Evolutionary conservation across 768 basidiomycete species (phyloP), one percentile per base, ranked within the genome.

Genomic region (Kwoniella dendrophila): DNA sequence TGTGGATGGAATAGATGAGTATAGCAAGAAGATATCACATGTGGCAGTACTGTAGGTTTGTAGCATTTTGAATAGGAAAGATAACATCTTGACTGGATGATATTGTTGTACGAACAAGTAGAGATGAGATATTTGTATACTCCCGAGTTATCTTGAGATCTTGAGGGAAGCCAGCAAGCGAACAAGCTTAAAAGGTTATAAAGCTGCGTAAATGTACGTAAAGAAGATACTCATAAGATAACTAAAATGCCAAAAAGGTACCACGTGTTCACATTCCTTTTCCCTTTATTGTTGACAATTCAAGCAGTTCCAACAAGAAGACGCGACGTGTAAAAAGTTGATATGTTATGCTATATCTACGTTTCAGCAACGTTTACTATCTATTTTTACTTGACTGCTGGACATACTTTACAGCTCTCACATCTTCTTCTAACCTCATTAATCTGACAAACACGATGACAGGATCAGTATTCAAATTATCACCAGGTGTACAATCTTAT

Each of bases 401-500:
- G n/a, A n/a, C n/a, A n/a, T n/a, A n/a, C n/a, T n/a, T 36, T 36
- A 8, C 34, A 8, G 8, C 16, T 36, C 41, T 11, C 41, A 43
- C 5, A 43, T 43, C 11, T 43, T 20, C 8, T 8, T 43, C 41
- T 7, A 5, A 43, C 41, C n/a, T 43, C 41, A 43, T 43, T 6
- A 14, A 43, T 43, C 18, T 20, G 6, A 43, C 41, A 20, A 5
- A 43, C 41, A n/a, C 7, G n/a, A 58, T 47, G 44, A 20, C 48
- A 27, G 11, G 58, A 38, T 51, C 74, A 29, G 53, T 92, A 16
- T 92, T 96, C 82, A 89, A 88, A 78, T 84, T 97, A 70, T 70
- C 83, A 4, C 90, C 92, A 2, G 94, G 91, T 6, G 85, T 86
- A 0, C 93, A 98, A 76, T 84, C 86, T 63, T 97, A 98, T 76